Percentiles rank a stretch among this genome's conserved stretches.
Evolutionary conservation across 495 filamentous ascomycete species (phyloP).

Genomic region (Apodospora peruviana): DNA sequence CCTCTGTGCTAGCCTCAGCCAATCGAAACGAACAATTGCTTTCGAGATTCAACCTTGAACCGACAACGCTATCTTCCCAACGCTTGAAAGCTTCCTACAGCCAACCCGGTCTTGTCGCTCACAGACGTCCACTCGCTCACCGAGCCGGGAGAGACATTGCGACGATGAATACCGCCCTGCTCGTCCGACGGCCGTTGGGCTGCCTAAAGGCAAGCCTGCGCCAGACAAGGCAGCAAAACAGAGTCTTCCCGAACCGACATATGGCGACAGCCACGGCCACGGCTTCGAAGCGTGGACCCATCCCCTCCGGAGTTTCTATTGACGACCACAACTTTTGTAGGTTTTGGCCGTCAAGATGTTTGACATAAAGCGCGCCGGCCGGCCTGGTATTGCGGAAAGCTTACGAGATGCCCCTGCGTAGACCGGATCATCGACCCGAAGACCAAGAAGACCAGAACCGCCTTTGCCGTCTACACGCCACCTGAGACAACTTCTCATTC

Average conservation of each 20-base stretch:
- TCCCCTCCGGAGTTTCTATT: too few species aligned
- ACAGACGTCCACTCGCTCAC: neutral
- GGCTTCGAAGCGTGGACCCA: constrained; percentile 15
- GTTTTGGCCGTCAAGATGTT: too few species aligned
- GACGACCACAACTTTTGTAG: constrained; percentile 29
- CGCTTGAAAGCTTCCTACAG: neutral
- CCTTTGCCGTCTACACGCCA: constrained; percentile 46
- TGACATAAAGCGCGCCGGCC: too few species aligned
- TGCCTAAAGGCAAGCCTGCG: constrained; percentile 58
- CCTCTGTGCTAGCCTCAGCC: neutral
- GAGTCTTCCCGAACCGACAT: constrained; percentile 17
- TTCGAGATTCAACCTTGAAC: neutral
- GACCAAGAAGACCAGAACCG: constrained; percentile 24
- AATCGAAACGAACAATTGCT: constrained; percentile 5
- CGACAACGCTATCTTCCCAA: neutral
- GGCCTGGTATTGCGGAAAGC: neutral
- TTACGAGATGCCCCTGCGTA: constrained; percentile 1
- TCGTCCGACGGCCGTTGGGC: constrained; percentile 57
- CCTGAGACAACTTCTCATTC: constrained; percentile 18
- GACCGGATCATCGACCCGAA: constrained; percentile 20
- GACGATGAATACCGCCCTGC: constrained; percentile 55
- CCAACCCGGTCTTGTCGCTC: neutral
- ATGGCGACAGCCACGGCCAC: constrained; percentile 30
- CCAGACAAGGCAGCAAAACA: constrained; percentile 36
- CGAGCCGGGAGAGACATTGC: constrained; percentile 2